phyloP scores from a whole-genome alignment of 768 basidiomycete genomes.

The Cubamyces lactineus region DNA sequence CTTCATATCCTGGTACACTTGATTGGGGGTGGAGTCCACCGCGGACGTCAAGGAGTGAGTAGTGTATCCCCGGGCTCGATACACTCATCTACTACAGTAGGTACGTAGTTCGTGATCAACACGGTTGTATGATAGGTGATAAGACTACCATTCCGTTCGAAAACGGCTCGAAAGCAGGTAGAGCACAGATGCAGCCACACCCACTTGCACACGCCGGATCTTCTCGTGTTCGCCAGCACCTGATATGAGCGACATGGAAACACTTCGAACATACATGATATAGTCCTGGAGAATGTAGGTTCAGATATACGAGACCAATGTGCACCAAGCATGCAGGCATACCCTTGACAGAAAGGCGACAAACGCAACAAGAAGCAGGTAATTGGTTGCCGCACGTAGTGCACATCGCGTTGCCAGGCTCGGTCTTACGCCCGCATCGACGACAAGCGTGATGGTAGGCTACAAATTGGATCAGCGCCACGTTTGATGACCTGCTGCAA shows the following conservation, averaged over 20 bases:
- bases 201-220: conserved; percentile 30
- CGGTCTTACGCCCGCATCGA: conserved; percentile 28
- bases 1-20: no score
- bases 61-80: no score
- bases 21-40: no score
- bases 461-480: conserved; percentile 25
- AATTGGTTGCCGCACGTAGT: conserved; percentile 45
- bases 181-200: conserved; percentile 33
- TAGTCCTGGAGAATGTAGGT: no score
- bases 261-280: conserved; percentile 32
- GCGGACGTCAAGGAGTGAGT: no score
- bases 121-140: conserved; percentile 6
- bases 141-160: conserved; percentile 19
- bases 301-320: no score
- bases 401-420: conserved; percentile 41
- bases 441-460: conserved; percentile 47
- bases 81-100: no score
- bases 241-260: conserved; percentile 31
- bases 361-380: conserved; percentile 66
- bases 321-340: no score
- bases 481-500: not conserved
- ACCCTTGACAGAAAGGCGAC: conserved; percentile 79
- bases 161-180: conserved; percentile 12
- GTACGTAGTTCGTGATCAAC: not conserved
- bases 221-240: conserved; percentile 29